Conservation (phyloP, 345 rosid genomes). For the Hypericum perforatum region DNA sequence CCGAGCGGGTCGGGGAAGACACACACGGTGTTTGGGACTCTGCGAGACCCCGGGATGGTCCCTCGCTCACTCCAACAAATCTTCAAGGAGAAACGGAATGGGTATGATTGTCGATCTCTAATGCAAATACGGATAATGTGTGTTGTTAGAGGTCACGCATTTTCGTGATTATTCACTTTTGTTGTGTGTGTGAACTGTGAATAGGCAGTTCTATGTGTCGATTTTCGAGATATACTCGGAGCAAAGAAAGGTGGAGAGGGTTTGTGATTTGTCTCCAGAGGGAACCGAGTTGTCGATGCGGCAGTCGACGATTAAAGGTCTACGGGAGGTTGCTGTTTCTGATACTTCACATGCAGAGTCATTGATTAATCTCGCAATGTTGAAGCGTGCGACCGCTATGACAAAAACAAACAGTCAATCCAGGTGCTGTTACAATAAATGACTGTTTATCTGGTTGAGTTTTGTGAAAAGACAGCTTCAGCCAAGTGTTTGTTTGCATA, state of each 20-base stretch:
- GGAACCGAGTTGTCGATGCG: conserved; percentile 56
- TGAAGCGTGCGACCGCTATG: conserved; percentile 74
- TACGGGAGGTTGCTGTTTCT: conserved; percentile 51
- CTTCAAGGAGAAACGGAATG: conserved; percentile 27
- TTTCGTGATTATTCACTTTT: no score
- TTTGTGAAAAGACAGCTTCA: no score
- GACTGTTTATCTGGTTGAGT: no score
- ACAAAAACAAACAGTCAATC: conserved; percentile 77
- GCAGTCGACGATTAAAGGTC: conserved; percentile 60
- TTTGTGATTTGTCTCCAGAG: conserved; percentile 49
- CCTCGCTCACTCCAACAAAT: conserved; percentile 51
- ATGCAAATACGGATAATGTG: conserved; percentile 14
- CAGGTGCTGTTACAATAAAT: no score
- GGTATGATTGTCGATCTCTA: no score
- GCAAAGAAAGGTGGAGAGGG: conserved; percentile 63
- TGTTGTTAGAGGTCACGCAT: no score
- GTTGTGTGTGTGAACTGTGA: background rate
- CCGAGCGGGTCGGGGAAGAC: conserved; percentile 95
- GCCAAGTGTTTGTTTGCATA: no score
- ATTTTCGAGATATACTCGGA: conserved; percentile 79
- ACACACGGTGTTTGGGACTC: conserved; percentile 69
- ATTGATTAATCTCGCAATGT: conserved; percentile 56
- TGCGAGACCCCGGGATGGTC: conserved; percentile 75
- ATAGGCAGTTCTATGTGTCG: conserved; percentile 52
- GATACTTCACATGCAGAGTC: conserved; percentile 55